Evolutionary conservation across 106 monocot genomes (phyloP).

Genomic region (Gastrodia elata): DNA sequence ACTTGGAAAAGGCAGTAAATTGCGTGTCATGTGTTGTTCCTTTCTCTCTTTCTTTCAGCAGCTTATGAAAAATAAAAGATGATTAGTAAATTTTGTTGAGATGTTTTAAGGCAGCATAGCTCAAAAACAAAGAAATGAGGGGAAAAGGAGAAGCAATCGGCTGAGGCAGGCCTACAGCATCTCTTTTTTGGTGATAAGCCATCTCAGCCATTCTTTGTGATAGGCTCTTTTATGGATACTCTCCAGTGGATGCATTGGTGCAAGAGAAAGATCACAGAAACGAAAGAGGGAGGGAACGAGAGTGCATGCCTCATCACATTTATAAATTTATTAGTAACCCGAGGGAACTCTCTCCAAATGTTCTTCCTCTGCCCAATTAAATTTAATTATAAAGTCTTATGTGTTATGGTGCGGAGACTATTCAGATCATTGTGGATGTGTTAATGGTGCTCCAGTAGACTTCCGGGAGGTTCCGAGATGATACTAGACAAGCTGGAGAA

Average conservation of each 20-base stretch:
- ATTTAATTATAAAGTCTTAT: too few relatives aligned
- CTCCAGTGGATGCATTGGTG: neutral
- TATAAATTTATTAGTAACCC: too few relatives aligned
- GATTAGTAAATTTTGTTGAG: too few relatives aligned
- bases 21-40: neutral
- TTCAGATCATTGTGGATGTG: too few relatives aligned
- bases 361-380: too few relatives aligned
- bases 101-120: too few relatives aligned
- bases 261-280: neutral
- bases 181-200: neutral
- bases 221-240: neutral
- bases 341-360: too few relatives aligned
- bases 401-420: too few relatives aligned
- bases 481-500: too few relatives aligned
- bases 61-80: neutral
- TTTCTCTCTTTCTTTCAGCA: conserved; percentile 2
- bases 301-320: too few relatives aligned
- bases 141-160: neutral
- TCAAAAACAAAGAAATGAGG: neutral
- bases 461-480: too few relatives aligned
- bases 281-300: neutral
- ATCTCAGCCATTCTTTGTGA: neutral
- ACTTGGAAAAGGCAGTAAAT: neutral
- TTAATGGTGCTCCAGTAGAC: too few relatives aligned
- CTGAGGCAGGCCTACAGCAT: conserved; percentile 3